phyloP scores from a whole-genome alignment of 257 asterid genomes.

The Scutellaria barbata region DNA sequence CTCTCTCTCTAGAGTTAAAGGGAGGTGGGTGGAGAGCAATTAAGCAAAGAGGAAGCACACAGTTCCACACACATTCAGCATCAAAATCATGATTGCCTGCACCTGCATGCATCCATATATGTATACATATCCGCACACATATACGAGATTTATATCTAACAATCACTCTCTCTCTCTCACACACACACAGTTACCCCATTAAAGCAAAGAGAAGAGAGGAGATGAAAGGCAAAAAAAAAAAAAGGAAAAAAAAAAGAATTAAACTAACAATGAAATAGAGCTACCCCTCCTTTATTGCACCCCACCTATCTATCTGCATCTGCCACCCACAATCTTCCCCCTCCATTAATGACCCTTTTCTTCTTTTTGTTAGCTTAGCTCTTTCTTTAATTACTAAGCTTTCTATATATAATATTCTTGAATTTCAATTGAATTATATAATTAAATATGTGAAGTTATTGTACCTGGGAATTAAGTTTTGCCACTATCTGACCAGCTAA shows the following conservation, averaged over 20 bases:
- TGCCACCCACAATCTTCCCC: slow-evolving; percentile 38
- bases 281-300: slow-evolving; percentile 44
- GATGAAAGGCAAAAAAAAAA: neutral
- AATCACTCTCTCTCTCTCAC: slow-evolving; percentile 33
- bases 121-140: slow-evolving; percentile 13
- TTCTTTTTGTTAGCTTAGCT: neutral
- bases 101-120: slow-evolving; percentile 22
- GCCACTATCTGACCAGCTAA: slow-evolving; percentile 32
- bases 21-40: slow-evolving; percentile 37
- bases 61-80: slow-evolving; percentile 43
- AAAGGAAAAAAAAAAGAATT: slow-evolving; percentile 25
- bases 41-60: slow-evolving; percentile 48
- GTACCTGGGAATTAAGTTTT: slow-evolving; percentile 19
- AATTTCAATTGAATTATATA: neutral
- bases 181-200: slow-evolving; percentile 18
- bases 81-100: slow-evolving; percentile 61
- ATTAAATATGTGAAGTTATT: slow-evolving; percentile 22
- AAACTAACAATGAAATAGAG: slow-evolving; percentile 31
- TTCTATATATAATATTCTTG: neutral
- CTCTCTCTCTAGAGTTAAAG: slow-evolving; percentile 23
- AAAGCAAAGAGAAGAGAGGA: neutral
- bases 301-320: slow-evolving; percentile 37
- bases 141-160: slow-evolving; percentile 40
- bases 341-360: slow-evolving; percentile 38
- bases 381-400: slow-evolving; percentile 21